Conservation (phyloP, 2,329 filamentous ascomycete genomes). For the Fusarium poae region DNA sequence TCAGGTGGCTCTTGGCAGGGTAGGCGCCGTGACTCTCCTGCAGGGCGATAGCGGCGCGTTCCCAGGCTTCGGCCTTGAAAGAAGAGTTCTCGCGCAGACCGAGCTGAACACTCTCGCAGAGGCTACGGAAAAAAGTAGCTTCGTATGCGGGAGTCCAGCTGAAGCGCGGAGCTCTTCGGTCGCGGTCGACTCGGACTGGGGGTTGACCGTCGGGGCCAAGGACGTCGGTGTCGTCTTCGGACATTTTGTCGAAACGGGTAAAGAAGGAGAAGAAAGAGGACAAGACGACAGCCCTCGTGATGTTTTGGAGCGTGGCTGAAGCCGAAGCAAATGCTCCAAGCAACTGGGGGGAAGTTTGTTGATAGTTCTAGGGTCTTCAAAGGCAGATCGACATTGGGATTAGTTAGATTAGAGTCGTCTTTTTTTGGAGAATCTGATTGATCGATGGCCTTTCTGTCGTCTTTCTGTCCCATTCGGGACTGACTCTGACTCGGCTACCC, state of each 20-base stretch:
- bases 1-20: conserved; percentile 71
- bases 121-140: conserved; percentile 70
- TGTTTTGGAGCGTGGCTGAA: conserved; percentile 24
- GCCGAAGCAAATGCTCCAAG: conserved; percentile 41
- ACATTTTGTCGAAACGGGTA: conserved; percentile 48
- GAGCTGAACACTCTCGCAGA: conserved; percentile 70
- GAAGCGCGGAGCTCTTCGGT: conserved; percentile 65
- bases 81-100: conserved; percentile 69
- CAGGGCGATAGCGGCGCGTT: conserved; percentile 67
- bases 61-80: conserved; percentile 73
- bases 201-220: conserved; percentile 54
- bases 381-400: neutral
- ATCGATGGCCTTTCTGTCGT: conserved; percentile 5
- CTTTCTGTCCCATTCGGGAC: conserved; percentile 39
- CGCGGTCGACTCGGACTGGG: conserved; percentile 54
- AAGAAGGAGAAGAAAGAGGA: neutral
- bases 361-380: conserved; percentile 1
- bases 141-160: conserved; percentile 72
- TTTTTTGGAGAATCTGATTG: conserved; percentile 13
- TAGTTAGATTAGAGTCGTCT: neutral
- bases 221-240: conserved; percentile 56
- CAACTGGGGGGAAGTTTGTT: conserved; percentile 6
- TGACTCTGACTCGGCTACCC: conserved; percentile 39
- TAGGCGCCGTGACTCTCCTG: conserved; percentile 68
- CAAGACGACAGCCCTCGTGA: conserved; percentile 21